A percentile compares a stretch with the other conserved stretches of the same genome.
Evolutionary conservation across 2,329 filamentous ascomycete species (phyloP).

Genomic region (Fusarium humuli): DNA sequence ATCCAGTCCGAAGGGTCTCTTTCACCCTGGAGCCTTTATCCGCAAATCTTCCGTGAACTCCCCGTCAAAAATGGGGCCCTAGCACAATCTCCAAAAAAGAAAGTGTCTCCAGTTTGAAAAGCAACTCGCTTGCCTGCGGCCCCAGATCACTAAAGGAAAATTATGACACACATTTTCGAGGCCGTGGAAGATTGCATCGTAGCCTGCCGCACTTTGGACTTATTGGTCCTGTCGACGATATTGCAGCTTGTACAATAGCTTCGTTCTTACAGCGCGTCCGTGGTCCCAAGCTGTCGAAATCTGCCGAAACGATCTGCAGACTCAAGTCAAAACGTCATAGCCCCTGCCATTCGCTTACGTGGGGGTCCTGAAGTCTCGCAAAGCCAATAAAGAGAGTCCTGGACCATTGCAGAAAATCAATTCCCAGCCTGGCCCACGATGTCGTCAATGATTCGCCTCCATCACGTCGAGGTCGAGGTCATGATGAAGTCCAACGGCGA

Average conservation of each 20-base stretch:
- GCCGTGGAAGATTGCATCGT: conserved; percentile 2
- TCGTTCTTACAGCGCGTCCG: conserved; percentile 2
- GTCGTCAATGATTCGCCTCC: conserved; percentile 38
- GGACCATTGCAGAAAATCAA: conserved; percentile 23
- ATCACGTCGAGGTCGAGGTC: conserved; percentile 20
- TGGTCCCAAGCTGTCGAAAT: conserved; percentile 18
- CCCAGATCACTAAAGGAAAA: conserved; percentile 23
- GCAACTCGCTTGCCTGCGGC: conserved; percentile 36
- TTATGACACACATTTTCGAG: conserved; percentile 37
- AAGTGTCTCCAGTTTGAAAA: conserved; percentile 35
- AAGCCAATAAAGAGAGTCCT: conserved; percentile 22
- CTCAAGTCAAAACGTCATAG: conserved; percentile 38
- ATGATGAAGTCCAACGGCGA: conserved; percentile 2
- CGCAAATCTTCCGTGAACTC: conserved; percentile 38
- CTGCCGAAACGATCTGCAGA: conserved; percentile 30
- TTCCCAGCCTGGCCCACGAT: conserved; percentile 22
- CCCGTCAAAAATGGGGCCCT: conserved; percentile 39
- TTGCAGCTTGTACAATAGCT: conserved; percentile 14
- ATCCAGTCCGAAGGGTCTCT: conserved; percentile 10
- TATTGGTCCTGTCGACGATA: conserved; percentile 12
- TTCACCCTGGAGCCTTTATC: conserved; percentile 18
- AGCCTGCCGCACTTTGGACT: conserved; percentile 1
- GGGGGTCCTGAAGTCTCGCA: conserved; percentile 13
- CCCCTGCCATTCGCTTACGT: conserved; percentile 33
- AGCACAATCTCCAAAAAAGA: conserved; percentile 36